These are phyloP conservation scores for Curvularia hawaiiensis DNA, from an alignment of 2,329 filamentous ascomycete species.

Conservation along the genomic window DNA sequence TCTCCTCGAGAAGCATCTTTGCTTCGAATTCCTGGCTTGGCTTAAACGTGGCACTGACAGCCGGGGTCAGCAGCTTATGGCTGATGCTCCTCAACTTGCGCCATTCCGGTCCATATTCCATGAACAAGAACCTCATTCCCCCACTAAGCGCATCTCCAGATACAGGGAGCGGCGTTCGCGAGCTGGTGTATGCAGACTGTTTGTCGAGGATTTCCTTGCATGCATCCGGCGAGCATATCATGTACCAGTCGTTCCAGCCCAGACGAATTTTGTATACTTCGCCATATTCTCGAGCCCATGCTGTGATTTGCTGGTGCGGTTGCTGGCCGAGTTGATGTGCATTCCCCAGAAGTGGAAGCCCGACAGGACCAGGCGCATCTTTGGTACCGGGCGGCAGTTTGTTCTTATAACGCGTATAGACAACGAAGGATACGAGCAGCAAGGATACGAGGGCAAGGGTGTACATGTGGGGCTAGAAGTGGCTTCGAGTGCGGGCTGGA, in stretches of 20 bases:
- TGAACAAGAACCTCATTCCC: conserved; percentile 49
- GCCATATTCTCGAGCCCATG: conserved; percentile 52
- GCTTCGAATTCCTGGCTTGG: conserved; percentile 55
- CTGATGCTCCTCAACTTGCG: conserved; percentile 48
- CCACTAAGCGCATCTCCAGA: conserved; percentile 48
- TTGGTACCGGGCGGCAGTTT: conserved; percentile 24
- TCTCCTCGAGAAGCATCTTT: conserved; percentile 52
- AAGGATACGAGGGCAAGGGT: conserved; percentile 21
- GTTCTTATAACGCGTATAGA: conserved; percentile 16
- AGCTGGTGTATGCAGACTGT: conserved; percentile 44
- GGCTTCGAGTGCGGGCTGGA: background rate
- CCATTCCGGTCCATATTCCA: conserved; percentile 52
- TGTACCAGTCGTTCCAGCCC: conserved; percentile 54
- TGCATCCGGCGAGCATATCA: conserved; percentile 52
- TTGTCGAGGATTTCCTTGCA: conserved; percentile 54
- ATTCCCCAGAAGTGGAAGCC: conserved; percentile 38
- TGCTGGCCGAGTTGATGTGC: conserved; percentile 35
- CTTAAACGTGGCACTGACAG: conserved; percentile 47
- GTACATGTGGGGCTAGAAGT: conserved; percentile 26
- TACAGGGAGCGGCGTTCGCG: conserved; percentile 48
- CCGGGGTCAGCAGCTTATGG: conserved; percentile 47
- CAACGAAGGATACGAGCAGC: conserved; percentile 15
- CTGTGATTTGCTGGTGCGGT: conserved; percentile 38
- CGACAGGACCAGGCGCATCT: conserved; percentile 31
- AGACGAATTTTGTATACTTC: conserved; percentile 53